These are phyloP conservation scores for Fusarium coicis DNA, from an alignment of 2,329 filamentous ascomycete genomes.

Conservation along the genomic window DNA sequence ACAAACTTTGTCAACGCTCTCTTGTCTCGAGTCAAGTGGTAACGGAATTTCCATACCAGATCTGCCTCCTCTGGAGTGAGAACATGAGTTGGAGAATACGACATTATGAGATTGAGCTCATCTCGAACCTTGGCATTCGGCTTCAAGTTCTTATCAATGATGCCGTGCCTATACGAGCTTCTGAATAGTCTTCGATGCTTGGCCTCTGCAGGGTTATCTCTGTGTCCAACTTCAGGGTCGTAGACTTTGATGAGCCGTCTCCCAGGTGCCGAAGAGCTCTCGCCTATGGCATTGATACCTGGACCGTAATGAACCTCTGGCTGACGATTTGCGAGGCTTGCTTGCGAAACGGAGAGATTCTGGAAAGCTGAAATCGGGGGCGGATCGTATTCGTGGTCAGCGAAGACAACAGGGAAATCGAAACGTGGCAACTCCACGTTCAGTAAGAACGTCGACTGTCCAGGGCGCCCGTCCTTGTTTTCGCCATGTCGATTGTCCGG, in stretches of 20 bases:
- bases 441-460: constrained; percentile 75
- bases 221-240: constrained; percentile 89
- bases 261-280: constrained; percentile 58
- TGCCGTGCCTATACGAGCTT: constrained; percentile 89
- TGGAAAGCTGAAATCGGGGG: constrained; percentile 83
- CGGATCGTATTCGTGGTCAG: constrained; percentile 90
- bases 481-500: constrained; percentile 45
- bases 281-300: constrained; percentile 79
- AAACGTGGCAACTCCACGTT: constrained; percentile 94
- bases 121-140: constrained; percentile 96
- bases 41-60: constrained; percentile 96
- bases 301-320: constrained; percentile 92
- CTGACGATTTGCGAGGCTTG: constrained; percentile 79
- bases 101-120: constrained; percentile 89
- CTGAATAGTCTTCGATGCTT: constrained; percentile 94
- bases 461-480: constrained; percentile 58
- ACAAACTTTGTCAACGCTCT: constrained; percentile 94
- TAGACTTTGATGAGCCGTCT: constrained; percentile 84
- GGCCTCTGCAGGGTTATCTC: constrained; percentile 92
- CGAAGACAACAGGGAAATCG: constrained; percentile 95
- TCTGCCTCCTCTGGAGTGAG: constrained; percentile 93
- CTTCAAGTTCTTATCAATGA: constrained; percentile 93
- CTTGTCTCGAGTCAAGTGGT: constrained; percentile 93
- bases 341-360: constrained; percentile 65
- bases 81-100: constrained; percentile 90